phyloP scores from a whole-genome alignment of 352 stramenopile species.

The Elongisporangium prolatum region DNA sequence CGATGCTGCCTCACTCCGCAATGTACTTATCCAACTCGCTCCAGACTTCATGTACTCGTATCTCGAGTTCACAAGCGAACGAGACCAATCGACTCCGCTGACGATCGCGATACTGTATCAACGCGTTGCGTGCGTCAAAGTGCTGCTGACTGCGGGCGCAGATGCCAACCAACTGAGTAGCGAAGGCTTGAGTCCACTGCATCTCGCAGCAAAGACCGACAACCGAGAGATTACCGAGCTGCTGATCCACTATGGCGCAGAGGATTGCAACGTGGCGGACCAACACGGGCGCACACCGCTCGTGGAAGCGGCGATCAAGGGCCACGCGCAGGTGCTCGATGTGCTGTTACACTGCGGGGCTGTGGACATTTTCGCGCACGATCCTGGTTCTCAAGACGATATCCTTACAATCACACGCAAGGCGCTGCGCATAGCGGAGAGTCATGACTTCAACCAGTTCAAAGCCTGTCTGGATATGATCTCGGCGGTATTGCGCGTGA shows the following conservation, averaged over 20 bases:
- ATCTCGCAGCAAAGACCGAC: background rate
- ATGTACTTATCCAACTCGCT: background rate
- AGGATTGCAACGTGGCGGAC: conserved; percentile 54
- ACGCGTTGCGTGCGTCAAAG: conserved; percentile 55
- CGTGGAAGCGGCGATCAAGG: conserved; percentile 1
- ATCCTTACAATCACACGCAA: background rate
- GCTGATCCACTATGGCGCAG: background rate
- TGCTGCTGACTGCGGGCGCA: conserved; percentile 42
- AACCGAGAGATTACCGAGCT: background rate
- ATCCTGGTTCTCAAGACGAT: background rate
- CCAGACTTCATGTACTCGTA: background rate
- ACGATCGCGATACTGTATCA: conserved; percentile 51
- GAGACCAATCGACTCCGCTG: conserved; percentile 56
- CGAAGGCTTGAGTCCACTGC: background rate
- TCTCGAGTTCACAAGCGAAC: background rate
- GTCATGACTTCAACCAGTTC: background rate
- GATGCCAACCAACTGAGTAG: background rate
- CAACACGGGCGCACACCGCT: conserved; percentile 57
- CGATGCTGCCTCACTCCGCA: background rate
- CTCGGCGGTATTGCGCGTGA: background rate
- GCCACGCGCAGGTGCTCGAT: background rate
- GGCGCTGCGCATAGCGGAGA: no score
- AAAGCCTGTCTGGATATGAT: background rate
- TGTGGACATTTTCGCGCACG: background rate
- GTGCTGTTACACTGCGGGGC: background rate